phyloP scores from a whole-genome alignment of 192 early-diverging fungal genomes.

The Jimgerdemannia lactiflua region DNA sequence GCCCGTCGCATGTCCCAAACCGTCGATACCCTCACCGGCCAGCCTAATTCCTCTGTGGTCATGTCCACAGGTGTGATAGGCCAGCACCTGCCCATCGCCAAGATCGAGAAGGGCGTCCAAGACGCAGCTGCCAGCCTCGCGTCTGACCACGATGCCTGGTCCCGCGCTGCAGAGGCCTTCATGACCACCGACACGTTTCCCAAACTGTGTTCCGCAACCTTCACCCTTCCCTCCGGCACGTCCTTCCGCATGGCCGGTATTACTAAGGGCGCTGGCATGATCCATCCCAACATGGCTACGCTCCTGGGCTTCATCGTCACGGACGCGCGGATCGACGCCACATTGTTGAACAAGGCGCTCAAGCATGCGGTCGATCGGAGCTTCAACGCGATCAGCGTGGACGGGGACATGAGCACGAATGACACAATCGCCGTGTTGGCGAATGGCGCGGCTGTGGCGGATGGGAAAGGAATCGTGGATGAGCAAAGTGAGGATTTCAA shows the following conservation, averaged over 20 bases:
- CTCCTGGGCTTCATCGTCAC: slow-evolving; percentile 86
- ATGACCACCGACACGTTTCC: slow-evolving; percentile 99
- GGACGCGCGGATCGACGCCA: slow-evolving; percentile 65
- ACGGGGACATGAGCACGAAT: slow-evolving; percentile 97
- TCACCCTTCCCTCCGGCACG: slow-evolving; percentile 41
- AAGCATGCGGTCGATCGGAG: slow-evolving; percentile 82
- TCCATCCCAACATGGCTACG: slow-evolving; percentile 99
- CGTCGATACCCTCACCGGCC: slow-evolving; percentile 51
- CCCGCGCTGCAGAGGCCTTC: slow-evolving; percentile 76
- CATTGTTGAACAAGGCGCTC: slow-evolving; percentile 69
- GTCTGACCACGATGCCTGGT: slow-evolving; percentile 67
- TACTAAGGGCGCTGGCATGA: slow-evolving; percentile 98
- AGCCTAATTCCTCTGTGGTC: slow-evolving; percentile 52
- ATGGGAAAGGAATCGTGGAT: slow-evolving; percentile 36
- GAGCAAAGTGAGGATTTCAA: slow-evolving; percentile 51
- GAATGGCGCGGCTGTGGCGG: slow-evolving; percentile 61
- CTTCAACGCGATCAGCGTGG: slow-evolving; percentile 94
- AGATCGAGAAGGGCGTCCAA: slow-evolving; percentile 69
- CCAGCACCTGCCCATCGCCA: slow-evolving; percentile 81
- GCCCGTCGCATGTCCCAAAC: slow-evolving; percentile 66
- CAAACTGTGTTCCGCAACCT: slow-evolving; percentile 71
- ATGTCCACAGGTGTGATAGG: slow-evolving; percentile 99
- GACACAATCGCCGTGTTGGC: slow-evolving; percentile 90
- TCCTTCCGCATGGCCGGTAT: slow-evolving; percentile 88
- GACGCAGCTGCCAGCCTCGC: slow-evolving; percentile 37